A percentile compares a stretch with the other conserved stretches of the same genome.
Evolutionary conservation across 192 early-diverging fungal genomes (phyloP).

Genomic region (Endogone sp.): DNA sequence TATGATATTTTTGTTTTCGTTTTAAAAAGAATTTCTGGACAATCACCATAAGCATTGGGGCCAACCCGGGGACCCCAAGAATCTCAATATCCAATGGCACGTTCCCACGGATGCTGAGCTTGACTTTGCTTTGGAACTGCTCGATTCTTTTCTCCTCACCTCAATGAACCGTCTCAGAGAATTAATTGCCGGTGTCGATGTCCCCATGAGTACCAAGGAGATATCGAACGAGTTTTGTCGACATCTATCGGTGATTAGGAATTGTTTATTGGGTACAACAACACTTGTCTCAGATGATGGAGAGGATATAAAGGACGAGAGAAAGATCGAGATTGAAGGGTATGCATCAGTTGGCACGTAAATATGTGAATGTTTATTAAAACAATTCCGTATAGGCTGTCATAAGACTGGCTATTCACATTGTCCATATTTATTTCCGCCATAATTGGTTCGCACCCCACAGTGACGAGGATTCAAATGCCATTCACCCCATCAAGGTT

Average conservation of each 20-base stretch:
- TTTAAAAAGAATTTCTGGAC: conserved; percentile 47
- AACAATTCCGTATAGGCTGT: no score
- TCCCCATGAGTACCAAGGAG: conserved; percentile 8
- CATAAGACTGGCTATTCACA: no score
- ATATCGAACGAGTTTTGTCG: conserved; percentile 51
- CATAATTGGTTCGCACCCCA: conserved; percentile 10
- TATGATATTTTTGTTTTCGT: neutral
- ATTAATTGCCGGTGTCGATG: conserved; percentile 24
- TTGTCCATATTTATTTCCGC: conserved; percentile 3
- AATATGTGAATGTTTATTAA: no score
- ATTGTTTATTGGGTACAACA: conserved; percentile 49
- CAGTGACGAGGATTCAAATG: conserved; percentile 33
- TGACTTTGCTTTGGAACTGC: conserved; percentile 60
- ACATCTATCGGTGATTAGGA: conserved; percentile 40
- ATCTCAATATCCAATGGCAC: conserved; percentile 75
- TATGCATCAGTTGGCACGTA: neutral
- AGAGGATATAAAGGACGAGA: conserved; percentile 24
- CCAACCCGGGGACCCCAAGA: conserved; percentile 39
- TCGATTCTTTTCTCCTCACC: conserved; percentile 49
- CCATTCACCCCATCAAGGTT: conserved; percentile 30
- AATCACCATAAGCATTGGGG: conserved; percentile 81
- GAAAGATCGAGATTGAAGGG: conserved; percentile 6
- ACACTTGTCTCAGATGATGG: conserved; percentile 54
- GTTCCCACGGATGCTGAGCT: conserved; percentile 62
- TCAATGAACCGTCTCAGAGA: conserved; percentile 29